Conservation (phyloP, 2,329 filamentous ascomycete species). For the Arthrobotrys megalospora region DNA sequence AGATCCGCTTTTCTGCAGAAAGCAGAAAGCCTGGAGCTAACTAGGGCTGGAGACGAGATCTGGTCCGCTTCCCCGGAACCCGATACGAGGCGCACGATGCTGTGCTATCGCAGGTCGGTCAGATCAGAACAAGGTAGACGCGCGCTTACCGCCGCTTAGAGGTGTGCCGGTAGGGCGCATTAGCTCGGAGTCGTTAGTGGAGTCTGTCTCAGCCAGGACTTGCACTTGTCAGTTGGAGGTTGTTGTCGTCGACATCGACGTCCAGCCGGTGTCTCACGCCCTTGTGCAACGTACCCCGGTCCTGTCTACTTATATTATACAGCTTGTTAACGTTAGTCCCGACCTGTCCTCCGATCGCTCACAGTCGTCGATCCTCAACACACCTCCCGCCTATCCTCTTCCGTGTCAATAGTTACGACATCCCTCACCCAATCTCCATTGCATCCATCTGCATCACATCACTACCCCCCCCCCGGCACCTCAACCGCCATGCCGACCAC, state of each 20-base stretch:
- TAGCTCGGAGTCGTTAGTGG: background rate
- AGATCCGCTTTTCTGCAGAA: constrained; percentile 60
- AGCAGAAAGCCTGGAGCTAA: background rate
- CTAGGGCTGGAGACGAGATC: constrained; percentile 55
- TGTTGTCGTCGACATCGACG: constrained; percentile 13
- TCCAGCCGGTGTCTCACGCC: constrained; percentile 6
- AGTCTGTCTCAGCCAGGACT: background rate
- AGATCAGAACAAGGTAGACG: background rate
- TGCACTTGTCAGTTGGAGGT: background rate
- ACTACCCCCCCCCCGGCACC: background rate
- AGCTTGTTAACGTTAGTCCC: too few relatives aligned
- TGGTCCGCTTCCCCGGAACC: constrained; percentile 52
- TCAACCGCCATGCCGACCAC: constrained; percentile 73
- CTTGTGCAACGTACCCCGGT: constrained; percentile 28
- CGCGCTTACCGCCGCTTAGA: constrained; percentile 46
- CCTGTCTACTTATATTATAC: too few relatives aligned
- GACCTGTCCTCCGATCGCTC: constrained; percentile 20
- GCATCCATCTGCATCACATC: background rate
- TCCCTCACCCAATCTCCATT: background rate
- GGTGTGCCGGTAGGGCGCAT: background rate
- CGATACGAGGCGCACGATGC: constrained; percentile 48
- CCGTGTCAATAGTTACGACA: background rate
- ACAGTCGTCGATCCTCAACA: constrained; percentile 6
- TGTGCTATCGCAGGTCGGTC: constrained; percentile 29
- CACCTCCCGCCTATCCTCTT: constrained; percentile 31